These are phyloP conservation scores for Gossypioides kirkii DNA, from an alignment of 345 rosid genomes.

Conservation along the genomic window DNA sequence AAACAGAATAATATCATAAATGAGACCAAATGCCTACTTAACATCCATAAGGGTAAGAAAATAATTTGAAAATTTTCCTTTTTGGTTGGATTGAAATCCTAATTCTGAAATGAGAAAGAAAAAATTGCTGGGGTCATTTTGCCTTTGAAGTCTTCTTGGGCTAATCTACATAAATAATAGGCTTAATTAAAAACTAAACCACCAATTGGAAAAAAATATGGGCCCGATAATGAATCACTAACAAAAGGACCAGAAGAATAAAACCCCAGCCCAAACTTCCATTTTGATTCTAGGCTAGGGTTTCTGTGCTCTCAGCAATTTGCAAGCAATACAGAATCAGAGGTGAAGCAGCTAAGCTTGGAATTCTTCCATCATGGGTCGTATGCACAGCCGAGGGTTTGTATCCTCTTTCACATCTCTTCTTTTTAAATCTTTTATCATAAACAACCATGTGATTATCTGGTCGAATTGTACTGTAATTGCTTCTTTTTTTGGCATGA, in stretches of 20 bases:
- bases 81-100: too few species aligned
- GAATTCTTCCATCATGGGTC: constrained; percentile 50
- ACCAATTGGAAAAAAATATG: not conserved
- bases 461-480: not conserved
- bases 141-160: not conserved
- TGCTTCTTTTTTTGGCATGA: not conserved
- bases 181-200: not conserved
- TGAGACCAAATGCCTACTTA: too few species aligned
- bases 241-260: not conserved
- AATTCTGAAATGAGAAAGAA: too few species aligned
- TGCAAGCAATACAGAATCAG: not conserved
- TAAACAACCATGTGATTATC: not conserved
- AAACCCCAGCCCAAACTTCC: constrained; percentile 1
- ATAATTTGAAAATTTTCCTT: too few species aligned
- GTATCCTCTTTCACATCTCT: not conserved
- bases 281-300: constrained; percentile 12
- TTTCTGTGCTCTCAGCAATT: constrained; percentile 12
- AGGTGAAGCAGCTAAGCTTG: not conserved
- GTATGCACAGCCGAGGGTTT: constrained; percentile 83
- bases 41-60: too few species aligned
- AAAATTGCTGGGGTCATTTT: not conserved
- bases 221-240: not conserved
- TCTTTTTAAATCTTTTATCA: not conserved
- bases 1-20: too few species aligned
- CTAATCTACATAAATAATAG: not conserved